These are phyloP conservation scores for Endocladia muricata DNA, from an alignment of 31 red algal species.

Conservation along the genomic window DNA sequence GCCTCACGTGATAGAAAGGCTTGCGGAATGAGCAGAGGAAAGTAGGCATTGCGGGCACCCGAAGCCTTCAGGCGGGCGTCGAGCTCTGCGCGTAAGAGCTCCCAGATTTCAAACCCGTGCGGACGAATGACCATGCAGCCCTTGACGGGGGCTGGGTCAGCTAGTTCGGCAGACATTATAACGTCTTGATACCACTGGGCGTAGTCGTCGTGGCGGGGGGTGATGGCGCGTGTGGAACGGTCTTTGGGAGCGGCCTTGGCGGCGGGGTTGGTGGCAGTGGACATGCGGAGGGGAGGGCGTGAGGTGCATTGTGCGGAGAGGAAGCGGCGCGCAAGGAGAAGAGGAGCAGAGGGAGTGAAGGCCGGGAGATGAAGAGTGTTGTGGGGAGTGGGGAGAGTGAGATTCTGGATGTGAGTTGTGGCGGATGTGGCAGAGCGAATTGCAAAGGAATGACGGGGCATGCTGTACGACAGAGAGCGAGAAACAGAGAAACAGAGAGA, in stretches of 20 bases:
- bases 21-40: constrained; percentile 93
- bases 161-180: constrained; percentile 75
- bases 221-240: constrained; percentile 41
- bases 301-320: too few relatives aligned
- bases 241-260: background rate
- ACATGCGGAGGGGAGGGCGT: too few relatives aligned
- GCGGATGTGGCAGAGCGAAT: too few relatives aligned
- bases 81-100: constrained; percentile 66
- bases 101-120: constrained; percentile 87
- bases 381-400: too few relatives aligned
- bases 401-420: too few relatives aligned
- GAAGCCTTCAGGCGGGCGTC: constrained; percentile 65
- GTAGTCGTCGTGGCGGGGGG: constrained; percentile 78
- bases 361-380: too few relatives aligned
- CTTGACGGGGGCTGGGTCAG: constrained; percentile 74
- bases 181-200: constrained; percentile 88
- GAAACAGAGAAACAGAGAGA: too few relatives aligned
- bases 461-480: too few relatives aligned
- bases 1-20: constrained; percentile 84
- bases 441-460: too few relatives aligned
- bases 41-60: constrained; percentile 88
- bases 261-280: background rate
- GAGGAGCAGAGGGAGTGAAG: too few relatives aligned
- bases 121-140: constrained; percentile 87
- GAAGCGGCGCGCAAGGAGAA: too few relatives aligned